Evolutionary conservation across 352 stramenopile genomes (phyloP).

Genomic region (Pythium brassicae): DNA sequence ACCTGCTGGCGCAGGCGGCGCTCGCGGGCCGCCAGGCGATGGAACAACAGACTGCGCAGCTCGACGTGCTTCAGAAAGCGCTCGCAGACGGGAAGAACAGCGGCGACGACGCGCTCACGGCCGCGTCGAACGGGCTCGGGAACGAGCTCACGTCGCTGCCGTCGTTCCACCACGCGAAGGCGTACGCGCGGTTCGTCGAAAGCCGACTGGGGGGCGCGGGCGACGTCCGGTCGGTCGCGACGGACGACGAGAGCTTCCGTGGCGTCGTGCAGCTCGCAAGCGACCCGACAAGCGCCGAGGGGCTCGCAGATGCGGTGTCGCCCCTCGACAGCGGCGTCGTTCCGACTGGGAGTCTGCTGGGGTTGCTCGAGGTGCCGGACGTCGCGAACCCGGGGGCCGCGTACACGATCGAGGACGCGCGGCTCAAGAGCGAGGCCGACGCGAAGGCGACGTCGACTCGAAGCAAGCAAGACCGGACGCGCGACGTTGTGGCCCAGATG

Average conservation of each 20-base stretch:
- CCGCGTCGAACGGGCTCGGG: not conserved
- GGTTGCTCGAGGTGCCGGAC: conserved; percentile 56
- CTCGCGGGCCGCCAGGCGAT: conserved; percentile 48
- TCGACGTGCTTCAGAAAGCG: conserved; percentile 47
- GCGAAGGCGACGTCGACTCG: conserved; percentile 40
- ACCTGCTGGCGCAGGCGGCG: conserved; percentile 35
- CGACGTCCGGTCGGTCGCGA: conserved; percentile 15
- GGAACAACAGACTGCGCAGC: conserved; percentile 45
- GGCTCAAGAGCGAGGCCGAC: conserved; percentile 89
- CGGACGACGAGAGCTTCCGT: conserved; percentile 48
- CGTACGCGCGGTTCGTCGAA: conserved; percentile 70
- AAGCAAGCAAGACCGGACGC: conserved; percentile 87
- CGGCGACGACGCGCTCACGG: conserved; percentile 28
- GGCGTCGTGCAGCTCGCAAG: conserved; percentile 44
- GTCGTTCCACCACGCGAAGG: conserved; percentile 64
- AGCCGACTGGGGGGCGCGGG: conserved; percentile 19
- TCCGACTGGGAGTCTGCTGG: conserved; percentile 11
- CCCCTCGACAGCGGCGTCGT: conserved; percentile 9
- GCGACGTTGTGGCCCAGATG: conserved; percentile 81
- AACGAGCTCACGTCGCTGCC: conserved; percentile 60
- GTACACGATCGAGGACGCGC: conserved; percentile 92
- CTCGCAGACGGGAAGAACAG: conserved; percentile 40
- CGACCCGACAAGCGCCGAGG: conserved; percentile 33
- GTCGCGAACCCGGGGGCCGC: conserved; percentile 61
- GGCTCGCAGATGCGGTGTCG: conserved; percentile 16